These are phyloP conservation scores for Gossypium schwendimanii DNA, from an alignment of 441 rosid species.

Conservation along the genomic window DNA sequence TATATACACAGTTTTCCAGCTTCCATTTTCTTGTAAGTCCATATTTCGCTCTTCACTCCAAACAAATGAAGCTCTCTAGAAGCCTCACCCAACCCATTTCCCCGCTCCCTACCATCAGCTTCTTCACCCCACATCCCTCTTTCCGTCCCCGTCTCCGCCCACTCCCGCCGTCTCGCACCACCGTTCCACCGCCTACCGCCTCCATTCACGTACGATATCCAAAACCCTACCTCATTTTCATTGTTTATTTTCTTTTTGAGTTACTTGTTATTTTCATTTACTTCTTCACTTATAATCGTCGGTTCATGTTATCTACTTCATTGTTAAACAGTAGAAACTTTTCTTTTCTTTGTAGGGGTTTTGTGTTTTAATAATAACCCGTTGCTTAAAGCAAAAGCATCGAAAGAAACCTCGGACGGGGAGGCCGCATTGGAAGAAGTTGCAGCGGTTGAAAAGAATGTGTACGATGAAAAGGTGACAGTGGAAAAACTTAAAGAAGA, in stretches of 20 bases:
- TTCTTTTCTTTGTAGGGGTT: constrained; percentile 21
- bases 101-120: not conserved
- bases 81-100: not conserved
- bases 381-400: constrained; percentile 38
- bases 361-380: constrained; percentile 14
- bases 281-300: not conserved
- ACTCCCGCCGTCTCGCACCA: constrained; percentile 7
- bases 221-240: constrained; percentile 16
- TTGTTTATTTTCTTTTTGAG: not conserved
- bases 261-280: not conserved
- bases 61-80: constrained; percentile 30
- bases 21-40: not conserved
- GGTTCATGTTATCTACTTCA: not conserved
- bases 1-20: not conserved
- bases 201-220: constrained; percentile 35
- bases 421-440: constrained; percentile 25
- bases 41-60: not conserved
- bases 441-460: constrained; percentile 25
- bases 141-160: constrained; percentile 19
- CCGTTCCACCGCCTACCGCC: not conserved
- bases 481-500: constrained; percentile 26
- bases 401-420: constrained; percentile 41
- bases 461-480: constrained; percentile 18
- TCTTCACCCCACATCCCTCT: constrained; percentile 10
- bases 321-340: not conserved